phyloP scores from a whole-genome alignment of 2,329 filamentous ascomycete genomes.

The Rutstroemia sp. region DNA sequence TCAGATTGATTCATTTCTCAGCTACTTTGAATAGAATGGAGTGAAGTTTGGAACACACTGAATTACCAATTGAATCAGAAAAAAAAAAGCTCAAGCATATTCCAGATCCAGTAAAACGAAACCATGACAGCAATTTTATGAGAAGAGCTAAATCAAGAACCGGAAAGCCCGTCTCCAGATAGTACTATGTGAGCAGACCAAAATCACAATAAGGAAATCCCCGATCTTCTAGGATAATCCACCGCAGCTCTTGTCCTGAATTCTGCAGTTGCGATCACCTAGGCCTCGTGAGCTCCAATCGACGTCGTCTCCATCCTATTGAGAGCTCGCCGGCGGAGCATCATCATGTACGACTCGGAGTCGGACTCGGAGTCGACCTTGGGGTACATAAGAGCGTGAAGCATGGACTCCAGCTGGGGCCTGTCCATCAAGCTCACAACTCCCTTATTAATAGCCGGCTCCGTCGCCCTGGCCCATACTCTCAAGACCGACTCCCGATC shows the following conservation, averaged over 20 bases:
- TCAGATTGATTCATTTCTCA: no score
- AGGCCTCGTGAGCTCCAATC: not conserved
- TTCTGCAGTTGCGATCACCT: not conserved
- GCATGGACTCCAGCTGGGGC: not conserved
- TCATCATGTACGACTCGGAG: not conserved
- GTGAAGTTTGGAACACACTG: not conserved
- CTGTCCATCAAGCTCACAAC: not conserved
- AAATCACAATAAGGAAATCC: no score
- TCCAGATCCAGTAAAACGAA: no score
- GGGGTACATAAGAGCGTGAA: not conserved
- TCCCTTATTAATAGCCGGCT: not conserved
- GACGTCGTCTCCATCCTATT: not conserved
- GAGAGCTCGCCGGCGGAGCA: not conserved
- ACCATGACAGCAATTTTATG: no score
- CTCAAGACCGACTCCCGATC: not conserved
- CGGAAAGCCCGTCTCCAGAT: no score
- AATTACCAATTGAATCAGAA: not conserved
- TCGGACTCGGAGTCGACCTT: not conserved
- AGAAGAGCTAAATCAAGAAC: no score
- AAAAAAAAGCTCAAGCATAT: not conserved
- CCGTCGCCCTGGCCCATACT: not conserved
- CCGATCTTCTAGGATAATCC: no score
- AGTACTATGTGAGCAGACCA: no score
- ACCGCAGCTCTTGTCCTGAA: not conserved
- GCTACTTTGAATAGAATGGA: no score